A percentile compares a stretch with the other conserved stretches of the same genome.
These are phyloP conservation scores for Stagonosporopsis cucurbitacearum DNA, from an alignment of 2,329 filamentous ascomycete genomes.

Conservation along the genomic window DNA sequence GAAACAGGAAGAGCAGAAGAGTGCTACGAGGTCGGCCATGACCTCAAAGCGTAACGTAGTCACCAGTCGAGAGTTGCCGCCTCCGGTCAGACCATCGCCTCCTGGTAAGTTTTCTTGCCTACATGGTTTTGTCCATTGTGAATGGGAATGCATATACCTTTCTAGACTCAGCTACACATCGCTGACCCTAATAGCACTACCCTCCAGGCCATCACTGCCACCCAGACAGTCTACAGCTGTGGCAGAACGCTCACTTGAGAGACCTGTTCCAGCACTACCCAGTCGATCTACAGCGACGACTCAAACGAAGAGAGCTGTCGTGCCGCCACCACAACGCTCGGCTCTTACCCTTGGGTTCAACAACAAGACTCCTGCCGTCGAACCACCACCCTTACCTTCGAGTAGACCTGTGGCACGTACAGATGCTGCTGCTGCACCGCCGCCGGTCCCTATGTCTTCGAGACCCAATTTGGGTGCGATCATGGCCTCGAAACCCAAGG, in stretches of 20 bases:
- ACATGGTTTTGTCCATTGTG: background rate
- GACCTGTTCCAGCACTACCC: conserved; percentile 26
- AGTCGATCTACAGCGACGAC: conserved; percentile 17
- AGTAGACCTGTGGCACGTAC: conserved; percentile 26
- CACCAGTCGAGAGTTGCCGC: conserved; percentile 34
- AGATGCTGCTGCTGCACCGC: conserved; percentile 40
- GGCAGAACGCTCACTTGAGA: conserved; percentile 20
- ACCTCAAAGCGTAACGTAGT: conserved; percentile 42
- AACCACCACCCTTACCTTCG: conserved; percentile 39
- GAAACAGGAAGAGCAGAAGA: conserved; percentile 49
- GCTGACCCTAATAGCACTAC: conserved; percentile 20
- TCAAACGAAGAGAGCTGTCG: conserved; percentile 20
- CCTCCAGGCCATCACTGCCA: conserved; percentile 30
- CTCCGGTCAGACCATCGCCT: conserved; percentile 37
- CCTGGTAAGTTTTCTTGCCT: conserved; percentile 24
- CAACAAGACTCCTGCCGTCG: conserved; percentile 48
- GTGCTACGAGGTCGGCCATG: conserved; percentile 47
- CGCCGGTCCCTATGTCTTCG: conserved; percentile 62
- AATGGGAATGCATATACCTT: background rate
- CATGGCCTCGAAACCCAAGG: conserved; percentile 53
- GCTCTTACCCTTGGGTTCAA: conserved; percentile 58
- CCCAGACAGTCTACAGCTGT: conserved; percentile 22
- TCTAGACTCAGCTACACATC: background rate
- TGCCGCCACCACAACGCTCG: conserved; percentile 47
- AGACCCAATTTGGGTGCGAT: conserved; percentile 65